Base-by-base conservation (phyloP, 257 asterid genomes). In the Nicotiana undulata region DNA sequence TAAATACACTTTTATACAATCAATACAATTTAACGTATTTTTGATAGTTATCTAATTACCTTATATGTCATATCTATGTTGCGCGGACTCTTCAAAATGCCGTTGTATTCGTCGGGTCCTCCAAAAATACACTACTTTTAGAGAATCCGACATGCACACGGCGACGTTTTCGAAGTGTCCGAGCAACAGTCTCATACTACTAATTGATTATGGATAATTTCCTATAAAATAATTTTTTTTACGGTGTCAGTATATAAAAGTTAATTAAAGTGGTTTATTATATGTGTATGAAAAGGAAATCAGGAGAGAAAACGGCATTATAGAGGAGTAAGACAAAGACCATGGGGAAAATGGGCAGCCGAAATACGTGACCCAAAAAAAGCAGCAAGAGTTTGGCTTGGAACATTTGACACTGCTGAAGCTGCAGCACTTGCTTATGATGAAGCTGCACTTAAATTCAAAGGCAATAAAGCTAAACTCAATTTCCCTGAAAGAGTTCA, bases 321-420 rank as follows among this genome's bases (percentile, higher is more conserved):
- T 20, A 77, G 81, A 77, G 81, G 81, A 20, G 81, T 77, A 17
- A 6, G 81, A 18, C 81, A 77, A 55, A 77, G 81, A 13, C 81
- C 67, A 58, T 77, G 67, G 67, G 81, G 81, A 77, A 77, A 77
- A 55, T 77, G 81, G 81, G 81, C 81, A 3, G 81, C 81, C 51
- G 81, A 77, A 55, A 77, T 77, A 77, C 81, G 81, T 3, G 81
- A 77, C 52, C 81, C 81, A 58, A 77, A 77, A 55, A 77, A 77
- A 52, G 81, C 81, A 34, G 81, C 81, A 11, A 40, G 81, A 77
- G 81, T 77, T 6, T 77, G 81, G 81, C 81, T 77, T 5, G 81
- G 81, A 3, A 77, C 81, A 6, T 77, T 77, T 40, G 67, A 77
- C 16, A 77, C 66, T 8, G 81, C 81, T 53, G 81, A 77, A 60